Evolutionary conservation across 257 asterid species (phyloP).

Genomic region (Nicotiana knightiana): DNA sequence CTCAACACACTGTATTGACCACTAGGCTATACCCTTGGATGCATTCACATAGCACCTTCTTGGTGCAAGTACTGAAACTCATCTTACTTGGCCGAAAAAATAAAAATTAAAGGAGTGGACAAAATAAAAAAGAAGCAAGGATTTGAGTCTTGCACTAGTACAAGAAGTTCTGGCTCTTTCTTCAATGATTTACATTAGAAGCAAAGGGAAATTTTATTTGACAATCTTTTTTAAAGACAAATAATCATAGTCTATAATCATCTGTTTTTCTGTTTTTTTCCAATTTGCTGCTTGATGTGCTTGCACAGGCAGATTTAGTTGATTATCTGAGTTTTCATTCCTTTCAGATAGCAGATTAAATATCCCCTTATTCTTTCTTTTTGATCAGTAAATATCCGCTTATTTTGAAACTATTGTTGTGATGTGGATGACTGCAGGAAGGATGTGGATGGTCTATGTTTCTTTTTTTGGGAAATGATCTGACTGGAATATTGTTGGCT

Average conservation of each 20-base stretch:
- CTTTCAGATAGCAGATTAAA: neutral
- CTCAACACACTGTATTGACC: too few relatives aligned
- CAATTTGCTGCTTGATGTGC: neutral
- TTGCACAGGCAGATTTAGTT: neutral
- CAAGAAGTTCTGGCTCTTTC: neutral
- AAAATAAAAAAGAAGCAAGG: neutral
- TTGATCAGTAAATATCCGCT: neutral
- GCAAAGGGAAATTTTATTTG: neutral
- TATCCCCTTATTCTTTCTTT: neutral
- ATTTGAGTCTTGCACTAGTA: neutral
- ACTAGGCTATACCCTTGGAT: too few relatives aligned
- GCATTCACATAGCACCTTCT: neutral
- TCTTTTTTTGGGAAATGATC: neutral
- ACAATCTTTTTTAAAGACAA: too few relatives aligned
- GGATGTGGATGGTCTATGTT: neutral
- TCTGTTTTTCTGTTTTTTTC: neutral
- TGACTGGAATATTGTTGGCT: neutral
- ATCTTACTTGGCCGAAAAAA: neutral
- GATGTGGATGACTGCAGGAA: neutral
- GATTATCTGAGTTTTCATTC: constrained; percentile 2
- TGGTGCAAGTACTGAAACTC: neutral
- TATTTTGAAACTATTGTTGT: neutral
- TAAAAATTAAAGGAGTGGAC: neutral
- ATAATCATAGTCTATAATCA: neutral
- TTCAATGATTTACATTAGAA: neutral